Evolutionary conservation across 78 protist species (phyloP), one percentile per base, ranked within the genome.

Genomic region (Guillardia theta): DNA sequence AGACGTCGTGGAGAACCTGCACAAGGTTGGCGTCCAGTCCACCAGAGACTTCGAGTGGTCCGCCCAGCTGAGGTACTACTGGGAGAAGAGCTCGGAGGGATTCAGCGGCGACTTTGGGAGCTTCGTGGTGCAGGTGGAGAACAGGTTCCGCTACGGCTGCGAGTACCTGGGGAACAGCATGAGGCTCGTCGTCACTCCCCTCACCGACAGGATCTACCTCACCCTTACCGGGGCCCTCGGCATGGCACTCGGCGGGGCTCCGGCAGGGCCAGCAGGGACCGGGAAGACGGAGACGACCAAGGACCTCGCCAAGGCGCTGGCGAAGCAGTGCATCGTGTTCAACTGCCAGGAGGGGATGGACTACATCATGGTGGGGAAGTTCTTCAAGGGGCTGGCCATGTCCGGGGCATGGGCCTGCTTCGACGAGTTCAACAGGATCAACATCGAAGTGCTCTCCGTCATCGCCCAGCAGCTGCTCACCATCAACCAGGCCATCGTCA

Each of bases 241-340:
- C 77, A 46, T 96, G 37, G 39, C 96, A n/a, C 87, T 95, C 24
- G 98, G 97, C 22, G 98, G 98, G 36, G 96, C 97, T 0, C 98
- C 98, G 5, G 97, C 95, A 33, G 98, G 98, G 5, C 98, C 98
- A 0, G 98, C 98, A 18, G 98, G 98, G 8, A 96, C 98, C 58
- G 97, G 97, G 12, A 96, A 96, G 93, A 97, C 97, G 18, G 95
- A 87, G 64, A 95, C 95, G 15, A 47, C 92, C 22, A 95, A 93
- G 92, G 98, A 97, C 88, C 53, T 97, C 45, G 94, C 97, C 83
- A 96, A 96, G 88, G 97, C 97, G 22, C 77, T 97, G 44, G 97
- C 97, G n/a, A 95, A 93, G 87, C 94, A 47, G 88, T 93, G 93
- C 90, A 97, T 96, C 46, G 98, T 97, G 36, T 95, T 97, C 96